These are phyloP conservation scores for Eustoma russellianum DNA, from an alignment of 257 asterid genomes.

Conservation along the genomic window DNA sequence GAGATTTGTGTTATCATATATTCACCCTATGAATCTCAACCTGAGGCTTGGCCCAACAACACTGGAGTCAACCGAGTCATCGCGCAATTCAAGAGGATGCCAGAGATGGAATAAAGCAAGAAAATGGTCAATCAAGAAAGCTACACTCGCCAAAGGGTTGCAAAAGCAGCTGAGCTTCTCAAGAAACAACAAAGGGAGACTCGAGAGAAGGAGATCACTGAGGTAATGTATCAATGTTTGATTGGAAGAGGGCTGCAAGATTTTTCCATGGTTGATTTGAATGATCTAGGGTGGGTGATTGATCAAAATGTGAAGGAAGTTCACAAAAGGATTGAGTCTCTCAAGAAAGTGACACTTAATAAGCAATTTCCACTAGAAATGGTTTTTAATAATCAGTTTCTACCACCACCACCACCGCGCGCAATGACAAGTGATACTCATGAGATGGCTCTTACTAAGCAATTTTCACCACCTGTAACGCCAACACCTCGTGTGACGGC, in stretches of 20 bases:
- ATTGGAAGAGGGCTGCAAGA: conserved; percentile 3
- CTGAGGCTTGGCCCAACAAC: conserved; percentile 51
- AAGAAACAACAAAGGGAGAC: conserved; percentile 8
- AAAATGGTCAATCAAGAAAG: conserved; percentile 12
- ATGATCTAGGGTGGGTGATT: conserved; percentile 6
- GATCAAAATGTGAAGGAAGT: conserved; percentile 8
- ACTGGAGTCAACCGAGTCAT: conserved; percentile 39
- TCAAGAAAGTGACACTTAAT: not conserved
- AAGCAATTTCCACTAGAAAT: not conserved
- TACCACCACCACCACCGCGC: not conserved
- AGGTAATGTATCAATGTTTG: not conserved
- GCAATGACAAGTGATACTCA: not conserved
- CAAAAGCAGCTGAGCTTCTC: conserved; percentile 11
- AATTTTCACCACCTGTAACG: not conserved
- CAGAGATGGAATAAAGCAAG: conserved; percentile 17
- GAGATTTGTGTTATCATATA: conserved; percentile 56
- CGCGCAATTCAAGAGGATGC: conserved; percentile 8
- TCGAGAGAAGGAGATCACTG: conserved; percentile 10
- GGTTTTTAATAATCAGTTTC: not conserved
- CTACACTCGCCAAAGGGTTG: conserved; percentile 11
- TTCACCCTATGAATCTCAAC: conserved; percentile 53
- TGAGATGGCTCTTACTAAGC: not conserved
- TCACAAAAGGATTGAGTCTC: not conserved
- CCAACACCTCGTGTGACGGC: not conserved
- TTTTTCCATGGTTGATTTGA: not conserved